Percentiles rank a stretch among this genome's conserved stretches.
These are phyloP conservation scores for Fragilariopsis cylindrus DNA, from an alignment of 108 stramenopile species.

Conservation along the genomic window DNA sequence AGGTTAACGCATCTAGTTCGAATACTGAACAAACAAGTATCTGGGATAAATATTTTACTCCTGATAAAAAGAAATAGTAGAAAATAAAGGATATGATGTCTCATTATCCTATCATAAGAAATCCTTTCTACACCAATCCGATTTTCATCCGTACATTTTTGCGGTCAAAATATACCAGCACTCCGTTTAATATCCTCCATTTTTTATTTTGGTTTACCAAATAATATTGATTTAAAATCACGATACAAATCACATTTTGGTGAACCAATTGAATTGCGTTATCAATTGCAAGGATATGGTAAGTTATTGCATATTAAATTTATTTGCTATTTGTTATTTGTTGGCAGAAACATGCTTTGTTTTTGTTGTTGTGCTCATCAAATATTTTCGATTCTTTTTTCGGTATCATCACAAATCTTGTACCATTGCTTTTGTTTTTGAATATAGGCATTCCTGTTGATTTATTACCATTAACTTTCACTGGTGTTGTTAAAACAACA, in stretches of 20 bases:
- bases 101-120: too few species aligned
- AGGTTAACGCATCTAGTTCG: too few species aligned
- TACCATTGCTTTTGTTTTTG: not conserved
- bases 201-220: not conserved
- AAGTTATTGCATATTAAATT: not conserved
- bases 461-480: constrained; percentile 15
- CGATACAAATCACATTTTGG: too few species aligned
- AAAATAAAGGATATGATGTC: not conserved
- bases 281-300: not conserved
- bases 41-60: not conserved
- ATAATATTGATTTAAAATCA: not conserved
- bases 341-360: too few species aligned
- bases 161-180: too few species aligned
- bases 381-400: too few species aligned
- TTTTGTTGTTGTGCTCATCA: too few species aligned
- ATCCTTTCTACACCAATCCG: too few species aligned
- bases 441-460: constrained; percentile 26
- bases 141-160: too few species aligned
- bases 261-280: constrained; percentile 10
- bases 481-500: constrained; percentile 22
- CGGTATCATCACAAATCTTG: too few species aligned
- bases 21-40: too few species aligned
- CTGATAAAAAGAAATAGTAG: constrained; percentile 1
- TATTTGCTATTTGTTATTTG: too few species aligned
- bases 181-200: not conserved